phyloP scores from a whole-genome alignment of 805 yeast genomes.

The Yarrowia sp. region DNA sequence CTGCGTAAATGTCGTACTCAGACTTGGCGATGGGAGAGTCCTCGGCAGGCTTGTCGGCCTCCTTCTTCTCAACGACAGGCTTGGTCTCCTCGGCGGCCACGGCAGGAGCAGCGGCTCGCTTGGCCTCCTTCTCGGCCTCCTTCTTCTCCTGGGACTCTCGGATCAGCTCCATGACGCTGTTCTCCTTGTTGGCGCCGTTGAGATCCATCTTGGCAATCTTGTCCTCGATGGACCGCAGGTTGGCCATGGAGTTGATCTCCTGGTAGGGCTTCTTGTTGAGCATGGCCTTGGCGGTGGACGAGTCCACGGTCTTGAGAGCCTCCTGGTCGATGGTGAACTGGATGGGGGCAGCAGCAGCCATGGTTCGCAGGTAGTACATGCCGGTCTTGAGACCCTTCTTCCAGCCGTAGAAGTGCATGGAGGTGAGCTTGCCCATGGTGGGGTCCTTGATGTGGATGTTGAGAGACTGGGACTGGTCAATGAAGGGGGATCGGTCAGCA shows the following conservation, averaged over 20 bases:
- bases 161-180: slow-evolving; percentile 25
- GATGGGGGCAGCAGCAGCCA: slow-evolving; percentile 96
- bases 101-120: slow-evolving; percentile 8
- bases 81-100: slow-evolving; percentile 35
- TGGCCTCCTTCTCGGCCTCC: slow-evolving; percentile 27
- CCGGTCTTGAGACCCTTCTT: slow-evolving; percentile 98
- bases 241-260: slow-evolving; percentile 35
- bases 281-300: slow-evolving; percentile 38
- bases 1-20: slow-evolving; percentile 79
- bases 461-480: slow-evolving; percentile 90
- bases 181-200: slow-evolving; percentile 26
- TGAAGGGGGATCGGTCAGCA: slow-evolving; percentile 73
- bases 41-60: slow-evolving; percentile 48
- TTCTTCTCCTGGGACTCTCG: slow-evolving; percentile 23
- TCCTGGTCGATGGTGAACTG: slow-evolving; percentile 79
- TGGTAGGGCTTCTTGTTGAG: slow-evolving; percentile 39
- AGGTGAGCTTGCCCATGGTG: slow-evolving; percentile 94
- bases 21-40: slow-evolving; percentile 51
- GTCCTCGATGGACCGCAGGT: slow-evolving; percentile 20
- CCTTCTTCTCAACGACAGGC: background rate
- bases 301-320: slow-evolving; percentile 48
- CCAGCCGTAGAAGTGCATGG: slow-evolving; percentile 99
- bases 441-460: slow-evolving; percentile 88
- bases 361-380: slow-evolving; percentile 96
- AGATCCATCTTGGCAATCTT: slow-evolving; percentile 25